Percentiles rank a stretch among this genome's conserved stretches.
Evolutionary conservation across 2,329 filamentous ascomycete species (phyloP).

Genomic region (Neofusicoccum sp.): DNA sequence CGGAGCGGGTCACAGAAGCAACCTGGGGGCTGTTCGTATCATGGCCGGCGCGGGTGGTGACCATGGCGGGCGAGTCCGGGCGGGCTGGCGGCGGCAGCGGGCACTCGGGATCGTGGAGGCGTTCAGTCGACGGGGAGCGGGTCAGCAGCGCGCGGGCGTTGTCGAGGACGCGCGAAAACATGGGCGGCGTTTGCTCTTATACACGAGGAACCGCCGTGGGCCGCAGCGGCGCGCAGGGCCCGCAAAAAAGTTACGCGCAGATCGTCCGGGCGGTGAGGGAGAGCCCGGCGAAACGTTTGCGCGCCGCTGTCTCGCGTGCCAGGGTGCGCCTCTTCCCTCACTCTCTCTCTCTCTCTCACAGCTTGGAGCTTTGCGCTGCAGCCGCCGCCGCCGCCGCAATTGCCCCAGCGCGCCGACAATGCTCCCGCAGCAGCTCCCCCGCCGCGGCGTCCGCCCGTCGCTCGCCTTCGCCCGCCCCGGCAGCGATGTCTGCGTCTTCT

Average conservation of each 20-base stretch:
- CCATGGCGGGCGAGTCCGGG: conserved; percentile 10
- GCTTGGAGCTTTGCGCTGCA: not conserved
- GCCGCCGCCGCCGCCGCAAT: not conserved
- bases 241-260: conserved; percentile 11
- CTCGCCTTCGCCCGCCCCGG: not conserved
- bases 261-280: conserved; percentile 1
- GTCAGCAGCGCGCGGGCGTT: conserved; percentile 35
- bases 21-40: conserved; percentile 17
- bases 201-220: not conserved
- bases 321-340: too few species aligned
- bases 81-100: conserved; percentile 29
- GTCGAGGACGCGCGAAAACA: conserved; percentile 37
- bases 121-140: conserved; percentile 32
- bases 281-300: not conserved
- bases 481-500: conserved; percentile 8
- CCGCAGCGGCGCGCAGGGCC: not conserved
- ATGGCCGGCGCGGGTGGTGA: conserved; percentile 19
- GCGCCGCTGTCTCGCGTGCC: not conserved
- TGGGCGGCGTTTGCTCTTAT: conserved; percentile 23
- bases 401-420: not conserved
- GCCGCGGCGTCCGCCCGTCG: not conserved
- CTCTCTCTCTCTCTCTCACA: too few species aligned
- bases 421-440: not conserved
- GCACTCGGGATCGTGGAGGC: conserved; percentile 10
- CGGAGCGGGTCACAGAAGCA: conserved; percentile 12